Percentiles rank a stretch among this genome's conserved stretches.
These are phyloP conservation scores for Flaveria floridana DNA, from an alignment of 140 eudicot genomes.

Conservation along the genomic window DNA sequence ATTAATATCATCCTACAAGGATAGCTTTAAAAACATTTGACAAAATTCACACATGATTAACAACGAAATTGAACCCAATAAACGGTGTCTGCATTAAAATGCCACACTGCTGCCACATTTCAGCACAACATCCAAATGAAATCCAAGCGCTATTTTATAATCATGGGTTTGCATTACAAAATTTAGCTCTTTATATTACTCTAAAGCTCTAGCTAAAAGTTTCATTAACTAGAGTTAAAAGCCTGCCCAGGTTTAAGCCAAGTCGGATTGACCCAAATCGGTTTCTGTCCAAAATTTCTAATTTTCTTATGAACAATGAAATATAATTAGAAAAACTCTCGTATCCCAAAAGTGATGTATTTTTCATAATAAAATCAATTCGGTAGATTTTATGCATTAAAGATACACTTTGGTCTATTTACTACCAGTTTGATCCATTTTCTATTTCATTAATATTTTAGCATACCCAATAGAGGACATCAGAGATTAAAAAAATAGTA, in stretches of 20 bases:
- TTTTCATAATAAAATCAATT: neutral
- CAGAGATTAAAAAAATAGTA: neutral
- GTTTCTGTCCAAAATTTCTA: neutral
- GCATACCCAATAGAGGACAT: neutral
- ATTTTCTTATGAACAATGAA: neutral
- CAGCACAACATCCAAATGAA: slow-evolving; percentile 14
- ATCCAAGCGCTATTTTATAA: neutral
- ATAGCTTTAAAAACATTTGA: neutral
- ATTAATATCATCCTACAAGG: neutral
- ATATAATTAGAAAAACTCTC: neutral
- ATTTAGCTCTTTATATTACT: neutral
- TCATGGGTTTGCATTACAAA: neutral
- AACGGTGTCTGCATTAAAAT: neutral
- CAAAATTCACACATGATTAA: neutral
- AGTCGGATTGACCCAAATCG: neutral
- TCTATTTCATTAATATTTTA: neutral
- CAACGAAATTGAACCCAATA: neutral
- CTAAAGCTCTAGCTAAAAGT: neutral
- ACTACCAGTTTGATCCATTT: neutral
- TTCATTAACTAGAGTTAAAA: neutral
- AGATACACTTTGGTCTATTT: neutral
- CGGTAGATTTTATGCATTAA: neutral
- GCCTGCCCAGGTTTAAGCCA: neutral
- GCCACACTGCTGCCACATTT: neutral
- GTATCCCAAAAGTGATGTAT: neutral